phyloP scores from a whole-genome alignment of 78 protist species.

The Monosiga brevicollis region DNA sequence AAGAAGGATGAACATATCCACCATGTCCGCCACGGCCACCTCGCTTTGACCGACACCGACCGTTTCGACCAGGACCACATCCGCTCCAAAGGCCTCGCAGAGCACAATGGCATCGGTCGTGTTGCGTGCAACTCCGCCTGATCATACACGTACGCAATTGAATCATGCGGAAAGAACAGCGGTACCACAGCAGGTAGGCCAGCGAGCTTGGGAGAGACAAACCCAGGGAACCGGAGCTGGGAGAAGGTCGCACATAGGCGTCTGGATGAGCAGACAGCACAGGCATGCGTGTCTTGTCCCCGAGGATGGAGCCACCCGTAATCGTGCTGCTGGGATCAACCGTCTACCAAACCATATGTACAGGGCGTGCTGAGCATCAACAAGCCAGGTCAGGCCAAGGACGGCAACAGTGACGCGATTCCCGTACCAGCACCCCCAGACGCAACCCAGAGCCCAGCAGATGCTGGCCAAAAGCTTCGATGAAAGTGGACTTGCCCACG shows the following conservation, averaged over 20 bases:
- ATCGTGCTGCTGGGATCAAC: constrained; percentile 83
- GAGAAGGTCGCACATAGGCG: constrained; percentile 89
- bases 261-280: constrained; percentile 45
- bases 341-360: constrained; percentile 36
- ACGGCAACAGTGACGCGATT: not conserved
- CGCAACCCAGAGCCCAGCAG: constrained; percentile 23
- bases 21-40: constrained; percentile 66
- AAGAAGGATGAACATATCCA: constrained; percentile 74
- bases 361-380: not conserved
- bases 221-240: constrained; percentile 71
- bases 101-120: constrained; percentile 76
- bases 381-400: not conserved
- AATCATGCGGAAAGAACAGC: too few species aligned
- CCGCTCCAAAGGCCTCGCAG: constrained; percentile 84
- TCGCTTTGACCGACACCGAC: constrained; percentile 98
- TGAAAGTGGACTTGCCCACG: constrained; percentile 92
- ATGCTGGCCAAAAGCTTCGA: constrained; percentile 76
- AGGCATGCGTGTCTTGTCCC: constrained; percentile 94
- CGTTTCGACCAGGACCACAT: constrained; percentile 83
- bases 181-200: too few species aligned
- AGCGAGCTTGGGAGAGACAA: too few species aligned
- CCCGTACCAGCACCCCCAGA: constrained; percentile 65
- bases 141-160: too few species aligned
- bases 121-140: constrained; percentile 59
- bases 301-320: constrained; percentile 87